Percentiles rank a stretch among this genome's conserved stretches.
phyloP scores from a whole-genome alignment of 75 land plant species.

The Larix kaempferi region DNA sequence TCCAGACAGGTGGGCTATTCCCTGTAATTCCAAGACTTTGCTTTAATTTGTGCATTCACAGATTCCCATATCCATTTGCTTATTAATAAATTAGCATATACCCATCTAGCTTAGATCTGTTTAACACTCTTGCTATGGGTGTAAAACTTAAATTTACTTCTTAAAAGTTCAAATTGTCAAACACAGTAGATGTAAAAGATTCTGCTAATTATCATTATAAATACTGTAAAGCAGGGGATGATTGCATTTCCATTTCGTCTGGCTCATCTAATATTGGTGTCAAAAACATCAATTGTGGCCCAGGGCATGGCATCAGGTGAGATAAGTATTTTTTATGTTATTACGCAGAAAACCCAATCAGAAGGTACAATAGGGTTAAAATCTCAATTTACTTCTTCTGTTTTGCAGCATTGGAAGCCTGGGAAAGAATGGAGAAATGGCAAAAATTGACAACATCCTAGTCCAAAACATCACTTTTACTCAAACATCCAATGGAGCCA shows the following conservation, averaged over 20 bases:
- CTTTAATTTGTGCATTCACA: too few relatives aligned
- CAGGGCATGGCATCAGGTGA: constrained; percentile 71
- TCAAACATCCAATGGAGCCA: constrained; percentile 40
- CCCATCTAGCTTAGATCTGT: too few relatives aligned
- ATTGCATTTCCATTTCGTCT: constrained; percentile 53
- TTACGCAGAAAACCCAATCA: neutral
- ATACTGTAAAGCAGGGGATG: constrained; percentile 33
- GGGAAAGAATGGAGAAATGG: constrained; percentile 19
- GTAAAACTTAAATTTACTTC: too few relatives aligned
- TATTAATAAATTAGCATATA: too few relatives aligned
- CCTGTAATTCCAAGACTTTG: too few relatives aligned
- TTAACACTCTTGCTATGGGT: too few relatives aligned
- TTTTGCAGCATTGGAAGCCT: constrained; percentile 52
- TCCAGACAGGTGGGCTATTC: constrained; percentile 15
- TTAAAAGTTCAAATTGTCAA: too few relatives aligned
- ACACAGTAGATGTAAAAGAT: too few relatives aligned
- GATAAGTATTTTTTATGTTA: neutral
- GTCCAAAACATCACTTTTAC: constrained; percentile 22
- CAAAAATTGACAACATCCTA: constrained; percentile 24
- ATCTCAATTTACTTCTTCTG: neutral
- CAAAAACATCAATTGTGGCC: constrained; percentile 39
- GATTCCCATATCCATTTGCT: too few relatives aligned
- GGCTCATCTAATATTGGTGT: constrained; percentile 23
- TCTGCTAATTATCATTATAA: neutral
- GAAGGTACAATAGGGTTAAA: too few relatives aligned